These are phyloP conservation scores for Aphanomyces invadans DNA, from an alignment of 352 stramenopile genomes.

Conservation along the genomic window DNA sequence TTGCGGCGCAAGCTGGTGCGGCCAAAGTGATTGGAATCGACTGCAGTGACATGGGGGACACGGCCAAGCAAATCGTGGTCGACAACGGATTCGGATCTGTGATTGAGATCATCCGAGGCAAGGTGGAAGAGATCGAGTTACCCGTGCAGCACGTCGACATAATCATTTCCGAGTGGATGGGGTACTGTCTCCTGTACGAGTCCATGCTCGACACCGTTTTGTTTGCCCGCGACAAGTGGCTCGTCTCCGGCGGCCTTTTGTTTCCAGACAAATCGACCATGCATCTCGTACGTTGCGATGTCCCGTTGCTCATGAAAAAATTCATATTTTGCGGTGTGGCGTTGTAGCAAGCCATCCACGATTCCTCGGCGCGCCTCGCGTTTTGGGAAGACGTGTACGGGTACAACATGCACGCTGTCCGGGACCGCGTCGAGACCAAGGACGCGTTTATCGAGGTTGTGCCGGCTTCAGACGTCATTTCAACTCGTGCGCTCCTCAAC, in stretches of 20 bases:
- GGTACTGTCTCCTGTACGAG: conserved; percentile 97
- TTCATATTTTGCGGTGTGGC: conserved; percentile 13
- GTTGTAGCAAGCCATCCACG: conserved; percentile 43
- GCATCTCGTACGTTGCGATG: conserved; percentile 65
- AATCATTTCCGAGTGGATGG: conserved; percentile 99
- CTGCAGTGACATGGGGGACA: conserved; percentile 90
- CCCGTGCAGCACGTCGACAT: conserved; percentile 94
- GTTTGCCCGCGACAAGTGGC: conserved; percentile 94
- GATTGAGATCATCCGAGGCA: conserved; percentile 93
- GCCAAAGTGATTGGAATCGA: conserved; percentile 93
- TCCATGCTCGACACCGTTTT: conserved; percentile 97
- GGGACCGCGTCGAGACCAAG: conserved; percentile 89
- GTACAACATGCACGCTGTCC: conserved; percentile 97
- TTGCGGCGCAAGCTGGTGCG: conserved; percentile 88
- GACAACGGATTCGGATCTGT: conserved; percentile 87
- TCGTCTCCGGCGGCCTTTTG: conserved; percentile 88
- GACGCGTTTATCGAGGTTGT: conserved; percentile 97
- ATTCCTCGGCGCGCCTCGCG: conserved; percentile 57
- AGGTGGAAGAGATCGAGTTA: conserved; percentile 92
- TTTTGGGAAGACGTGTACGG: conserved; percentile 98
- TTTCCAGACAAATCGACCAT: conserved; percentile 97
- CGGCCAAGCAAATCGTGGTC: conserved; percentile 91
- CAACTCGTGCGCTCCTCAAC: conserved; percentile 74
- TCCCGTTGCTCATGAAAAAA: conserved; percentile 28
- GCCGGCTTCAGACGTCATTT: conserved; percentile 79